A percentile compares a stretch with the other conserved stretches of the same genome.
These are phyloP conservation scores for Acrasis kona DNA, from an alignment of 78 protist species.

Conservation along the genomic window DNA sequence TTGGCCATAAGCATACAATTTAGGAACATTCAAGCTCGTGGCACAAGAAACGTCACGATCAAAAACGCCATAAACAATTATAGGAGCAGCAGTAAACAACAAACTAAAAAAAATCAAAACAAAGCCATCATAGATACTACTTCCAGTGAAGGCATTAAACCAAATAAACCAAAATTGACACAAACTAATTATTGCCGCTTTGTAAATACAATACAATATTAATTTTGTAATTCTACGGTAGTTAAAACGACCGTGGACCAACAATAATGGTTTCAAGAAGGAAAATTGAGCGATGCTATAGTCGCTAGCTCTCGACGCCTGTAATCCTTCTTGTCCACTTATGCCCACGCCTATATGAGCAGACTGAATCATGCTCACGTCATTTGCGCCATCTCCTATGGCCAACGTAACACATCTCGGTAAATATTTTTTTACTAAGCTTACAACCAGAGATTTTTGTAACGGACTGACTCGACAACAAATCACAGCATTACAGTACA, in stretches of 20 bases:
- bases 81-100: constrained; percentile 50
- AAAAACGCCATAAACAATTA: constrained; percentile 44
- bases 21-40: too few species aligned
- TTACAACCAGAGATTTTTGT: constrained; percentile 64
- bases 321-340: constrained; percentile 50
- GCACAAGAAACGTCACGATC: constrained; percentile 72
- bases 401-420: constrained; percentile 40
- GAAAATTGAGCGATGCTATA: constrained; percentile 53
- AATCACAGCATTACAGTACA: constrained; percentile 57
- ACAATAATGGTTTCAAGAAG: constrained; percentile 37
- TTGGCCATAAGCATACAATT: too few species aligned
- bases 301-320: constrained; percentile 47
- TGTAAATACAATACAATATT: constrained; percentile 51
- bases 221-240: constrained; percentile 24
- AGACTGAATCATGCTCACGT: constrained; percentile 67
- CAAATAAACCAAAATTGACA: constrained; percentile 17
- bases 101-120: constrained; percentile 40
- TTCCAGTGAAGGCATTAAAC: constrained; percentile 17
- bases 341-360: constrained; percentile 67
- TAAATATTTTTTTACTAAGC: constrained; percentile 15
- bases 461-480: constrained; percentile 81
- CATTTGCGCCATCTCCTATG: constrained; percentile 87
- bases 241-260: constrained; percentile 53
- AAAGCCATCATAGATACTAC: constrained; percentile 43
- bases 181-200: constrained; percentile 26